Base-by-base conservation (phyloP, 192 early-diverging fungal species). In the Irineochytrium annulatum region DNA sequence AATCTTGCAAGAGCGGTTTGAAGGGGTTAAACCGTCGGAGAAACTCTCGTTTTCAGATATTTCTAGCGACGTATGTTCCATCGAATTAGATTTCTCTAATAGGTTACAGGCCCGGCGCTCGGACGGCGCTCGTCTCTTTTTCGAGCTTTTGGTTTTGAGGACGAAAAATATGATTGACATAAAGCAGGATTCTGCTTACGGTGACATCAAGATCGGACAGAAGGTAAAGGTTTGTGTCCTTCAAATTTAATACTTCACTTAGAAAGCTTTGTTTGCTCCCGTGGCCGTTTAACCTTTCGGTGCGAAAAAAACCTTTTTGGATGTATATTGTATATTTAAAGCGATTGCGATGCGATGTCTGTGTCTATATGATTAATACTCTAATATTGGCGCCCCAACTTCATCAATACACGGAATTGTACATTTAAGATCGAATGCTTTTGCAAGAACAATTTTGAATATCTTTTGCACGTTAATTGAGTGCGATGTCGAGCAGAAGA, bases 381-480 rank as follows among this genome's bases (percentile, higher is more conserved):
- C 93, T 58, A 95, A 68, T 57, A 97, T 92, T 0, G 94, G 94
- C 24, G 86, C 91, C 30, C 94, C 94, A 34, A 89, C 75, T 61
- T 94, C 91, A 29, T 84, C 86, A 37, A 97, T 94, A 67, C 91
- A 87, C 8, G 93, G 91, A 70, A 97, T 91, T 54, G 88, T 95
- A 59, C 92, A 94, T 51, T 87, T 87, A 57, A 97, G 67, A 70
- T 97, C 92, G 73, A 95, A 97, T 5, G 90, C 91, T 67, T 94
- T 94, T 44, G 87, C 83, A 16, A 97, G 65, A 1, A 95, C 89
- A 58, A 97, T 93, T 77, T 97, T 97, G 77, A 95, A 97, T 51
- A 97, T 93, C 65, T 93, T 90, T 79, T 97, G 91, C 31, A 97
- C 90, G 58, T 97, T 97, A 64, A 97, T 97, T 8, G 90, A 90